Conservation (phyloP, 228 moss, liverwort and hornwort species). For the Sphagnum magellanicum region DNA sequence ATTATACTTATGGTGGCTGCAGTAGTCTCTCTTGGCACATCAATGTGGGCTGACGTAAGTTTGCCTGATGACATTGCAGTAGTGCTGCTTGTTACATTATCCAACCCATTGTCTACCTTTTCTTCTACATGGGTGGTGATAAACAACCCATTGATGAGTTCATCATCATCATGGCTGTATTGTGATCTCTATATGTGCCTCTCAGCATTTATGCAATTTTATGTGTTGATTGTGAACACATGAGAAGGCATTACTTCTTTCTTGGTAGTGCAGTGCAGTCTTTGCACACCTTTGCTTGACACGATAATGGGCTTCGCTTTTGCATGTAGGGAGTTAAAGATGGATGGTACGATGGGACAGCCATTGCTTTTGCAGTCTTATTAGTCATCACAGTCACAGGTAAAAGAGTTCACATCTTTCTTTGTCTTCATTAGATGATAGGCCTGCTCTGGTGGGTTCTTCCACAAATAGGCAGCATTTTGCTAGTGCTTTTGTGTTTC, state of each 20-base stretch:
- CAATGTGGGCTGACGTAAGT: slow-evolving; percentile 77
- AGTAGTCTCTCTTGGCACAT: slow-evolving; percentile 66
- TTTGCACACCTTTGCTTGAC: too few relatives aligned
- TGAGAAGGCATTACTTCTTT: too few relatives aligned
- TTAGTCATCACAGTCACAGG: slow-evolving; percentile 51
- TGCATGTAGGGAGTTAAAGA: slow-evolving; percentile 24
- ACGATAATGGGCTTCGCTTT: too few relatives aligned
- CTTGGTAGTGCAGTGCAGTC: too few relatives aligned
- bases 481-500: too few relatives aligned
- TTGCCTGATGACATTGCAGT: background rate
- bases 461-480: too few relatives aligned
- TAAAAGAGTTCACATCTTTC: background rate
- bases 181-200: background rate
- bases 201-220: background rate
- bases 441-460: too few relatives aligned
- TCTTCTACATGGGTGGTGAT: too few relatives aligned
- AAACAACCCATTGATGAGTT: background rate
- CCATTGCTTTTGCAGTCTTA: slow-evolving; percentile 40
- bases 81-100: background rate
- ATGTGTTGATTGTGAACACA: too few relatives aligned
- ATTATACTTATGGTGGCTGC: slow-evolving; percentile 87
- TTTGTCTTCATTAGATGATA: background rate
- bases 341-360: slow-evolving; percentile 61
- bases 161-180: background rate
- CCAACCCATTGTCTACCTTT: background rate